Conservation (phyloP, 495 filamentous ascomycete genomes). For the Neurospora sp. region DNA sequence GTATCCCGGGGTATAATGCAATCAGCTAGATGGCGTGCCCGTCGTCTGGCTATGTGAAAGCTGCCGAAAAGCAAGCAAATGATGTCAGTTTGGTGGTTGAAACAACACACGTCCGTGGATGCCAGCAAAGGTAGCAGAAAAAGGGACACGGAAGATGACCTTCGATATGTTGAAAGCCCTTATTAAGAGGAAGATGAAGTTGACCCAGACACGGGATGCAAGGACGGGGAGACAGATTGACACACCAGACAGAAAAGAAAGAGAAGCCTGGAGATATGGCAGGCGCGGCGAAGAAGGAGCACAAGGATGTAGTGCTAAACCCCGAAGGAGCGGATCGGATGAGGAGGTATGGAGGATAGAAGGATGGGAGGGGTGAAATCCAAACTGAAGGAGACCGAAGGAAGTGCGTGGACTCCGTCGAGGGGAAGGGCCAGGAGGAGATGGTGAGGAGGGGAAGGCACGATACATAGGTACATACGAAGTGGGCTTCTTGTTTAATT, state of each 20-base stretch:
- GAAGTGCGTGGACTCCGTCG: background rate
- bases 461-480: background rate
- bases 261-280: background rate
- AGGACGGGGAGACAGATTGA: background rate
- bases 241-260: background rate
- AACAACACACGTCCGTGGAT: background rate
- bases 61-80: background rate
- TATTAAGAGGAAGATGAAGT: background rate
- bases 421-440: background rate
- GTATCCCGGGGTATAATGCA: background rate
- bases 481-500: background rate
- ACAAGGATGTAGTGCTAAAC: background rate
- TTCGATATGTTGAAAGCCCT: background rate
- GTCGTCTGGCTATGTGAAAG: background rate
- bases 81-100: background rate
- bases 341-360: background rate
- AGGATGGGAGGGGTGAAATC: background rate
- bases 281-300: background rate
- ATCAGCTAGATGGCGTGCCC: background rate
- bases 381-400: background rate
- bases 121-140: background rate
- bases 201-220: background rate
- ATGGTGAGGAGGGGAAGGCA: background rate
- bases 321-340: background rate
- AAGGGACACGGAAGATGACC: background rate